Percentiles rank a stretch among this genome's conserved stretches.
Conservation (phyloP, 2,329 filamentous ascomycete genomes). For the Alternaria incomplexa region DNA sequence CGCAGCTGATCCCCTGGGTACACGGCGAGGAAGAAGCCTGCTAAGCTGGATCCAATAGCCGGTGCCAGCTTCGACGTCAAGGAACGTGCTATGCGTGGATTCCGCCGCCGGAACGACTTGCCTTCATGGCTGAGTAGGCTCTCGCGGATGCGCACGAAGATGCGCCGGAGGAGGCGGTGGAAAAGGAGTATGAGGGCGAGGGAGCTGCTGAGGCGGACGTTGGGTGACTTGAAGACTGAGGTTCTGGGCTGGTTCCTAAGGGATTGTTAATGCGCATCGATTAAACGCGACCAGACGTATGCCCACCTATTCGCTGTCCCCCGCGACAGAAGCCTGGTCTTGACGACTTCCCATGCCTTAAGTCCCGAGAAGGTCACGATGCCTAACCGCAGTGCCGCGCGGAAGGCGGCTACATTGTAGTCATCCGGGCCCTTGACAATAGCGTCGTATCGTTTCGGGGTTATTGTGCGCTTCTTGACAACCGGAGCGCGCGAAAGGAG, state of each 20-base stretch:
- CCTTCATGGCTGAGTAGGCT: constrained; percentile 83
- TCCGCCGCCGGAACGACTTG: constrained; percentile 79
- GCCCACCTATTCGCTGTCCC: constrained; percentile 34
- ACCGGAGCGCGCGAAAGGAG: constrained; percentile 74
- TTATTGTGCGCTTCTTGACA: constrained; percentile 61
- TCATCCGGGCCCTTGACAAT: constrained; percentile 56
- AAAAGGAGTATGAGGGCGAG: constrained; percentile 85
- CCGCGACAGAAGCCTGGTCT: constrained; percentile 44
- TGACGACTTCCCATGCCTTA: constrained; percentile 56
- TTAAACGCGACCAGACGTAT: not conserved
- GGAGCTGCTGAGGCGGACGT: constrained; percentile 79
- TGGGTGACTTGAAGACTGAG: constrained; percentile 63
- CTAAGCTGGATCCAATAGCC: constrained; percentile 86
- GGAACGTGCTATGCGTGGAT: constrained; percentile 74
- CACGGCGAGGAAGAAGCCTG: constrained; percentile 81
- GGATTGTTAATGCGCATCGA: not conserved
- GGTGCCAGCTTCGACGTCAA: constrained; percentile 86
- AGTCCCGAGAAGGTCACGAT: constrained; percentile 51
- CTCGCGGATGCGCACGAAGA: constrained; percentile 79
- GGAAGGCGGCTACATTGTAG: constrained; percentile 56
- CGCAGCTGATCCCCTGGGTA: constrained; percentile 75
- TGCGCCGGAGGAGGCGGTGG: constrained; percentile 87
- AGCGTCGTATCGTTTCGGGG: constrained; percentile 59
- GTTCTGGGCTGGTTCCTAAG: constrained; percentile 46
- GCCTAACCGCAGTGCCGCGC: constrained; percentile 54